Evolutionary conservation across 352 stramenopile species (phyloP), one percentile per base, ranked within the genome.

Genomic region (Lagenidium sp.): DNA sequence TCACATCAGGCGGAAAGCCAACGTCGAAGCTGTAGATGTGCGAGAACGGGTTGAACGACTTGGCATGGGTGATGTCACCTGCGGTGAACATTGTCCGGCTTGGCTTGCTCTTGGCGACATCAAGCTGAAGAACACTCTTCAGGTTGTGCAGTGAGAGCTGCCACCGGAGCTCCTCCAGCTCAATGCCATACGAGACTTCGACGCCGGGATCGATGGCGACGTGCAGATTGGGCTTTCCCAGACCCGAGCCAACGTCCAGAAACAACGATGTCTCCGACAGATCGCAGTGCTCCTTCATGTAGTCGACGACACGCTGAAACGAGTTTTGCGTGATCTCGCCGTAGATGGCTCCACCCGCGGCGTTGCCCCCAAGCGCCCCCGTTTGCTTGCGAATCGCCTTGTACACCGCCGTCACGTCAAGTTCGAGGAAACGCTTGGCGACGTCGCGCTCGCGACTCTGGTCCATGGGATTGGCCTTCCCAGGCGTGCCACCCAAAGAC

Each of bases 1-100:
- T 98, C 13, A 98, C 85, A 29, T 78, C 59, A 1, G 95, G 94
- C 15, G 96, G 96, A 55, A 99, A 98, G 12, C 95, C 96, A 44
- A 98, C 94, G 47, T 98, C 95, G 58, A 98, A 98, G 76, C 96
- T 98, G 65, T 99, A 99, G 18, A 98, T 81, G 64, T 99, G 96
- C 5, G 95, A 98, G 53, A 98, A 98, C 0, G 94, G 95, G 64
- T 98, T 89, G 30, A 98, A 94, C 24, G 80, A 95, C 25, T 83
- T 70, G 0, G 94, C 95, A 48, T 95, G 60, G 10, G 82, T 96
- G 47, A 99, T 98, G 63, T 99, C 93, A 8, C 88, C 91, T 6
- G 87, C 78, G 2, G 88, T 82, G 50, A 99, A 98, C 28, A 97
- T 79, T 21, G 79, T 94, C 19, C 57, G 56, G 23, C 68, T 68